Evolutionary conservation across 2,329 filamentous ascomycete species (phyloP), one percentile per base, ranked within the genome.

Genomic region (Fusarium torreyae): DNA sequence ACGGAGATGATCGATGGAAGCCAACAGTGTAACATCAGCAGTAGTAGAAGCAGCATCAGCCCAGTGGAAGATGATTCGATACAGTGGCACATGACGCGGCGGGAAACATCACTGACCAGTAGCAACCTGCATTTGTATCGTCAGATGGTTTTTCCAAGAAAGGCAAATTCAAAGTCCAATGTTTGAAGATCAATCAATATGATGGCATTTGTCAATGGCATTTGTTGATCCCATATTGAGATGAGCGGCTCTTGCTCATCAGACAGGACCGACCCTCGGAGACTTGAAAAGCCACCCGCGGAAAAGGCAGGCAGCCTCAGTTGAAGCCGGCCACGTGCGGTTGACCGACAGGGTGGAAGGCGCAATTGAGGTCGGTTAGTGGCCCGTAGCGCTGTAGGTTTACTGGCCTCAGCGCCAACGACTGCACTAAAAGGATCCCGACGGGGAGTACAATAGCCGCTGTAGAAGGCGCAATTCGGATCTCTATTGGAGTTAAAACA

Each of bases 51-150:
- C 56, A 45, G 26, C 59, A 64, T 64, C 61, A 49, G 44, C 61
- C 61, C 59, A 64, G 61, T 42, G 45, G 40, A 64, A 57, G 42
- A 59, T 70, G 66, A 69, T 61, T 53, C 57, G 66, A 69, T 53
- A n/a, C 24, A 50, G 18, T 48, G 46, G 53, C 63, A 69, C 66
- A 63, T 70, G 67, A 65, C 58, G 46, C 58, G 50, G 58, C 46
- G 65, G 42, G 54, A 46, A 45, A 44, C 36, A 63, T 45, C 26
- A 44, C 44, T 48, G 55, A 42, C 44, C 49, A 58, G 43, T 49
- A 42, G 26, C 54, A 40, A 34, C 28, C 24, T 57, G 43, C 51
- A 48, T 51, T 22, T 26, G 34, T 57, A 49, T 50, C 34, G 22
- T 52, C 61, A 54, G 51, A 53, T 48, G 26, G 9, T 61, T 44